Evolutionary conservation across 768 basidiomycete species (phyloP).

Genomic region (Naematelia encephala): DNA sequence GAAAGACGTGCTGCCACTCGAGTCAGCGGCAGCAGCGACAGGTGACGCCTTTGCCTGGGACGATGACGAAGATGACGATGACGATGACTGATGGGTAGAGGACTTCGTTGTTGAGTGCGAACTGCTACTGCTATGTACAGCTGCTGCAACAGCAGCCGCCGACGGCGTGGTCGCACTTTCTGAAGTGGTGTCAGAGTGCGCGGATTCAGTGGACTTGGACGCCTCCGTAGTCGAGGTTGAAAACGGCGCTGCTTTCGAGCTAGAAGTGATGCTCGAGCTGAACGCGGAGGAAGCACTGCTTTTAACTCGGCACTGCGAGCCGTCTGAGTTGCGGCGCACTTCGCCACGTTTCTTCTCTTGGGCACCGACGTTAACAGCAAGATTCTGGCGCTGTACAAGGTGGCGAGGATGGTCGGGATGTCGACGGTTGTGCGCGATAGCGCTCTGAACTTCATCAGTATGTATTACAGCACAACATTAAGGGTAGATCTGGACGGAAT

Average conservation of each 20-base stretch:
- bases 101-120: neutral
- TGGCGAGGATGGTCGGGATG: conserved; percentile 27
- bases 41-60: conserved; percentile 5
- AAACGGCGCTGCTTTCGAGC: too few species aligned
- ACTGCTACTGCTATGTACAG: neutral
- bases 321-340: conserved; percentile 29
- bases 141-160: conserved; percentile 12
- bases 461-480: too few species aligned
- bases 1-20: conserved; percentile 17
- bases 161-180: conserved; percentile 23
- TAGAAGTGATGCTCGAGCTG: neutral
- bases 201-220: neutral
- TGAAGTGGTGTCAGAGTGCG: conserved; percentile 19
- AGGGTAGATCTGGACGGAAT: too few species aligned
- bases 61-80: neutral
- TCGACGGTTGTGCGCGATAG: conserved; percentile 9
- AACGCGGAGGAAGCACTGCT: conserved; percentile 17
- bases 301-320: conserved; percentile 34
- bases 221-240: neutral
- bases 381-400: conserved; percentile 24
- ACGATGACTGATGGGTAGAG: neutral
- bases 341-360: conserved; percentile 16
- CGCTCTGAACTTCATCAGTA: conserved; percentile 9
- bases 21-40: conserved; percentile 6
- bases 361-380: conserved; percentile 15